Conservation (phyloP, 2,329 filamentous ascomycete species). For the Neofusicoccum laricinum region DNA sequence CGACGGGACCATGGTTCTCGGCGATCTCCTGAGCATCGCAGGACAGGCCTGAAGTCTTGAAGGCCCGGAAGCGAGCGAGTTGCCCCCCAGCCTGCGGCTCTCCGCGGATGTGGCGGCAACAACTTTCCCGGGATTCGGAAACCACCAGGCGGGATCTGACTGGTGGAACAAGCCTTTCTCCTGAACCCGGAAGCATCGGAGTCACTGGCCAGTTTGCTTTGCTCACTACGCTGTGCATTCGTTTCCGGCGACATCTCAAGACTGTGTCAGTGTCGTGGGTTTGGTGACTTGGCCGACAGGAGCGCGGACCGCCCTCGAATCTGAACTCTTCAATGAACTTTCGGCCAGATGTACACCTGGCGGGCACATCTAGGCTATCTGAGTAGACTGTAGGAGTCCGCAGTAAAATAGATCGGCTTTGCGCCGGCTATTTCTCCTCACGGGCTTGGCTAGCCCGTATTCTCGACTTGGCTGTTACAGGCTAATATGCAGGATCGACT, state of each 20-base stretch:
- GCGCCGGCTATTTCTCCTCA: neutral
- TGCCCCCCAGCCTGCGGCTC: neutral
- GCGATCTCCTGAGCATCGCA: no score
- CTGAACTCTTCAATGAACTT: neutral
- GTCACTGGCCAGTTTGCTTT: neutral
- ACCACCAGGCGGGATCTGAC: neutral
- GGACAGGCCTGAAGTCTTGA: no score
- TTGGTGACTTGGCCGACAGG: neutral
- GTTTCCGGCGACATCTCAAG: neutral
- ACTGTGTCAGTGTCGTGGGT: neutral
- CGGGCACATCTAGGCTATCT: no score
- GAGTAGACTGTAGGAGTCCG: no score
- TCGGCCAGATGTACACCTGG: neutral
- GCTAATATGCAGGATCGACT: constrained; percentile 9
- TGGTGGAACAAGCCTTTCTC: neutral
- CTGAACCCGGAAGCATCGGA: neutral
- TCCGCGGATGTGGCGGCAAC: neutral
- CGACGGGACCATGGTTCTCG: no score
- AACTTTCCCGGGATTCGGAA: neutral
- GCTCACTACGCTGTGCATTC: neutral
- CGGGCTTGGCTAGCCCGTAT: constrained; percentile 3
- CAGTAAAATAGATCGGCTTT: neutral
- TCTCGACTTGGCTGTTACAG: constrained; percentile 11
- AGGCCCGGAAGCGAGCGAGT: no score
- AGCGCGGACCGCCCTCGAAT: neutral